Evolutionary conservation across 768 basidiomycete species (phyloP), one percentile per base, ranked within the genome.

Genomic region (Agaricus sinodeliciosus): DNA sequence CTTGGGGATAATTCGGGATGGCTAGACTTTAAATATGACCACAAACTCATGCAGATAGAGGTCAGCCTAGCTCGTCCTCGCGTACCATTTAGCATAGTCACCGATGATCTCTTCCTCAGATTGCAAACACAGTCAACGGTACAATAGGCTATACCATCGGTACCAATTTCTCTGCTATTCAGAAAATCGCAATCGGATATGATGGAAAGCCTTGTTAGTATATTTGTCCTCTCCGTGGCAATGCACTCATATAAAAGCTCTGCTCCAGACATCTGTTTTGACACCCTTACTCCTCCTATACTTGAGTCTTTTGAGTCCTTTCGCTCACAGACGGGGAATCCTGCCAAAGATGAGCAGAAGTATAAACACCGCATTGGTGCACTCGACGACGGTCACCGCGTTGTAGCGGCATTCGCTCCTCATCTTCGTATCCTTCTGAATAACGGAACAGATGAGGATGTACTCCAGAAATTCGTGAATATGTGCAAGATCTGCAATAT

Each of bases 331-430:
- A 74, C 72, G 2, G 77, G 79, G 1, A 60, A 76, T 41, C 63
- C 65, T 0, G 51, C 61, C 19, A 54, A 58, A 15, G 75, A 80
- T 57, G 61, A 66, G 55, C 66, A 62, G 11, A 80, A 77, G 56
- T 80, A 72, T 59, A 80, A 79, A 40, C 74, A 77, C 41, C 77
- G 88, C 12, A 69, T 89, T 11, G 76, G 77, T 12, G 72, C 74
- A 13, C 59, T 90, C 26, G 74, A 85, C 58, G 63, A 74, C n/a
- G 74, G 76, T 0, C 90, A 91, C 52, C 69, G 61, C 27, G 59
- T 64, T 2, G 73, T 90, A 34, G 80, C 87, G 0, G 81, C 84
- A 12, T 92, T 84, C 58, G 84, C 86, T 0, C 79, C 83, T 44
- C 84, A 90, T 39, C 64, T 92, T 3, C 83, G 85, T 25, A 59